A percentile compares a stretch with the other conserved stretches of the same genome.
These are phyloP conservation scores for Leishmania lainsoni DNA, from an alignment of 208 protist species.

Conservation along the genomic window DNA sequence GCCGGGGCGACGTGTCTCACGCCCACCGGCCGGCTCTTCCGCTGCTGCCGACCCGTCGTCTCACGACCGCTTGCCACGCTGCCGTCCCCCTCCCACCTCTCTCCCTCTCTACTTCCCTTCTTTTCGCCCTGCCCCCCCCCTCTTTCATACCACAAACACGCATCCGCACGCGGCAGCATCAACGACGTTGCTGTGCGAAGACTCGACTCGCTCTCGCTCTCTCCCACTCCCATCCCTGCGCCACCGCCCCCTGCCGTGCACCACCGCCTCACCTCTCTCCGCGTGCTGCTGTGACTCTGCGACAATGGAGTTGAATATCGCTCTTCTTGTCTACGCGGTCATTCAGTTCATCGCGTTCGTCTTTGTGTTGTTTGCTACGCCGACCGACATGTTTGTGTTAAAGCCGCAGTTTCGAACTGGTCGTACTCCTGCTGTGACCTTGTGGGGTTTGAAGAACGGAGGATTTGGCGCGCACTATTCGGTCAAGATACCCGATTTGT, in stretches of 20 bases:
- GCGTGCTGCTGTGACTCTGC: background rate
- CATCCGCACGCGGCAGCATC: too few species aligned
- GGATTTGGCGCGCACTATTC: too few species aligned
- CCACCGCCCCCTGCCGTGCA: background rate
- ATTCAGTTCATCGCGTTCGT: constrained; percentile 44
- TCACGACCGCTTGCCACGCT: too few species aligned
- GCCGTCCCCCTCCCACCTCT: background rate
- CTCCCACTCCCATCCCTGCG: too few species aligned
- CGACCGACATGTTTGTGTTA: background rate
- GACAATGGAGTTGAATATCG: constrained; percentile 17
- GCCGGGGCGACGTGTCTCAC: background rate
- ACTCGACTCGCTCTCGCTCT: background rate
- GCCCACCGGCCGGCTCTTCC: too few species aligned
- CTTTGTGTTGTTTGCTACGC: constrained; percentile 50
- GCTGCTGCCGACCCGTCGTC: too few species aligned
- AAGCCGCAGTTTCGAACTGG: too few species aligned
- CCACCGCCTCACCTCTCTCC: background rate
- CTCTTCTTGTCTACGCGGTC: constrained; percentile 53
- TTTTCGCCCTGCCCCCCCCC: background rate
- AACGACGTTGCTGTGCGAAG: too few species aligned
- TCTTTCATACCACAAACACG: too few species aligned
- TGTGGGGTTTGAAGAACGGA: too few species aligned
- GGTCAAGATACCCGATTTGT: too few species aligned
- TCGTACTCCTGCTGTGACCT: too few species aligned
- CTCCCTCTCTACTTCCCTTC: background rate